Conservation (phyloP, 768 basidiomycete species). For the Nidularia pulvinata region DNA sequence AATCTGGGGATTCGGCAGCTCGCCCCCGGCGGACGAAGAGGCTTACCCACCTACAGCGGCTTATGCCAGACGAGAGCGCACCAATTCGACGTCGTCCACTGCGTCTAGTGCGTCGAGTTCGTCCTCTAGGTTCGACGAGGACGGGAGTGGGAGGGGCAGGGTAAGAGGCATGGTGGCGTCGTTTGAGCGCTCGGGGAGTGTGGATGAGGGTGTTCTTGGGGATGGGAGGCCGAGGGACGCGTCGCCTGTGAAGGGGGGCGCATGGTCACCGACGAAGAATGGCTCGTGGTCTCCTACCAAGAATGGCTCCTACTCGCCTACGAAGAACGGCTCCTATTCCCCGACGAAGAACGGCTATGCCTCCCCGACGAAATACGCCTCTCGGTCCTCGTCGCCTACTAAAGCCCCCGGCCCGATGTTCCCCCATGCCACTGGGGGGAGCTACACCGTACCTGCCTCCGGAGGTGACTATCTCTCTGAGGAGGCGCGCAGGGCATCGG, state of each 20-base stretch:
- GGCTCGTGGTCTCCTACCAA: too few relatives aligned
- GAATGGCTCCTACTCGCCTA: too few relatives aligned
- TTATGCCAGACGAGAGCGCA: background rate
- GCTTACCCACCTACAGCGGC: background rate
- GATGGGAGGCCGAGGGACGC: background rate
- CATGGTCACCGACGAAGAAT: too few relatives aligned
- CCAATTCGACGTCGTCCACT: background rate
- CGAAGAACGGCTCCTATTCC: too few relatives aligned
- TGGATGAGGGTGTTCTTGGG: background rate
- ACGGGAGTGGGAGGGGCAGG: background rate
- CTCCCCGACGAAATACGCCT: background rate
- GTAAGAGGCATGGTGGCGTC: background rate
- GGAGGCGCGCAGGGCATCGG: too few relatives aligned
- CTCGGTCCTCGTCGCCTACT: background rate
- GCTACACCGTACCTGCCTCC: background rate
- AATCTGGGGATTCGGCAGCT: constrained; percentile 31
- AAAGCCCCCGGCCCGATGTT: background rate
- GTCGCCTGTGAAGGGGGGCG: too few relatives aligned
- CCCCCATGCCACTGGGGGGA: too few relatives aligned
- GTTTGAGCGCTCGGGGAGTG: background rate
- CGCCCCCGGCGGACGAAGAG: too few relatives aligned
- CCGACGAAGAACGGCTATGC: too few relatives aligned
- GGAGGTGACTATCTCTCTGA: background rate
- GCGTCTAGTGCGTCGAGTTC: background rate
- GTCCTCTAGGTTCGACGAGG: background rate